Evolutionary conservation across 306 rosid genomes (phyloP), one percentile per base, ranked within the genome.

Genomic region (Luffa acutangula): DNA sequence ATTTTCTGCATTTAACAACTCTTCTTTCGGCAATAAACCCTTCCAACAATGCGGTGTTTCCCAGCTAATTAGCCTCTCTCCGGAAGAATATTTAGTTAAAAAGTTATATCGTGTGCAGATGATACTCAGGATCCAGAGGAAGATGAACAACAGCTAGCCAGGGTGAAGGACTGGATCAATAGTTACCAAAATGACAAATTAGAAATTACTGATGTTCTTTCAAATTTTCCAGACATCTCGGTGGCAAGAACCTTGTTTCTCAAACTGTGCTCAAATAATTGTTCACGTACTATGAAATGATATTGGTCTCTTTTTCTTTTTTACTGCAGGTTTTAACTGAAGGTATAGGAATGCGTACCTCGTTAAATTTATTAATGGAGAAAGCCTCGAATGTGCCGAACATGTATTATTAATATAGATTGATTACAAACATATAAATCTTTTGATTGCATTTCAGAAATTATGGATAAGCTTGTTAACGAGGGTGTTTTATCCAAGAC

Each of bases 211-310:
- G 97, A 95, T 34, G 81, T 95, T 80, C 90, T 91, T 21, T 91
- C 97, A 25, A 89, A 89, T 80, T 95, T 95, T 81, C 96, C 97
- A 6, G 97, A 95, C 84, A 89, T 95, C 87, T 92, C 97, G 80
- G 83, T 89, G 92, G 98, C 88, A 89, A 72, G 79, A 60, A 80
- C 53, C 81, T 79, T 75, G 20, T 43, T 83, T n/a, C 67, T 72
- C 39, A 45, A 49, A 78, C 77, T 57, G 4, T 76, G 34, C 57
- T 51, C 37, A 42, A 34, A 34, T 9, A 15, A 13, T 21, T 41
- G 21, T 11, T 54, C 34, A 43, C 37, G n/a, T 49, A 79, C 63
- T 51, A 37, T 3, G 9, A 52, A 51, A 67, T 66, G 69, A 84
- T 80, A 74, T 67, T 75, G 33, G 39, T 73, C 42, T 87, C 54